phyloP scores from a whole-genome alignment of 1,284 basidiomycete genomes.

The Ustilago sp. region DNA sequence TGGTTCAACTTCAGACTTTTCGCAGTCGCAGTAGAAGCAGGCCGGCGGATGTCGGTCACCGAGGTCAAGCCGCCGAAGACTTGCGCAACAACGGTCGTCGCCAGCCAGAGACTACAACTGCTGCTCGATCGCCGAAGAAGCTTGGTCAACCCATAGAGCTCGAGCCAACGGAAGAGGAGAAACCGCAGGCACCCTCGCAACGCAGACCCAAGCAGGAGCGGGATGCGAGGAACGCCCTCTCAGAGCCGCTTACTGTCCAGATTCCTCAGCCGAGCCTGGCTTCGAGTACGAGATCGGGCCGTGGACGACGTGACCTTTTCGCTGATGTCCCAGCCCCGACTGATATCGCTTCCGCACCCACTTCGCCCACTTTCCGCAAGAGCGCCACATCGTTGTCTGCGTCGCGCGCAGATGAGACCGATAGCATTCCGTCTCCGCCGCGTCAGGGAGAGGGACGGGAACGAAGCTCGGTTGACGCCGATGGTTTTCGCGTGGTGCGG shows the following conservation, averaged over 20 bases:
- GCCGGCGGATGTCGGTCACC: constrained; percentile 18
- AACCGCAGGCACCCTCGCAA: not conserved
- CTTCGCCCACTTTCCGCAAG: constrained; percentile 38
- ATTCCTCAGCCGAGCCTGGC: constrained; percentile 5
- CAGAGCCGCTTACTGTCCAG: constrained; percentile 16
- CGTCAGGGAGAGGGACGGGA: not conserved
- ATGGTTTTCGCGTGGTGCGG: constrained; percentile 50
- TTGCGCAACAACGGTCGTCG: constrained; percentile 2
- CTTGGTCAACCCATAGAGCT: constrained; percentile 24
- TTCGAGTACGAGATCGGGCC: not conserved
- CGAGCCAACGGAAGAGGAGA: constrained; percentile 20
- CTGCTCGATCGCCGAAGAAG: constrained; percentile 21
- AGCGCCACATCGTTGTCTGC: constrained; percentile 8
- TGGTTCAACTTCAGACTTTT: constrained; percentile 66
- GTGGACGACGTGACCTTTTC: constrained; percentile 12
- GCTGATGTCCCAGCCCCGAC: constrained; percentile 28
- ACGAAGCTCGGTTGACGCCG: constrained; percentile 24
- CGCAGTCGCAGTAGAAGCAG: constrained; percentile 59
- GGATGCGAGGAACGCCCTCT: not conserved
- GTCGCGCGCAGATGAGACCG: constrained; percentile 39
- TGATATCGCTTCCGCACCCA: constrained; percentile 46
- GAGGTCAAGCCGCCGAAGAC: constrained; percentile 9
- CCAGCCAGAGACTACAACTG: not conserved
- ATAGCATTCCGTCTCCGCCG: constrained; percentile 16
- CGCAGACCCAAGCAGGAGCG: not conserved